Evolutionary conservation across 2,329 filamentous ascomycete species (phyloP).

Genomic region (Clarireedia paspali): DNA sequence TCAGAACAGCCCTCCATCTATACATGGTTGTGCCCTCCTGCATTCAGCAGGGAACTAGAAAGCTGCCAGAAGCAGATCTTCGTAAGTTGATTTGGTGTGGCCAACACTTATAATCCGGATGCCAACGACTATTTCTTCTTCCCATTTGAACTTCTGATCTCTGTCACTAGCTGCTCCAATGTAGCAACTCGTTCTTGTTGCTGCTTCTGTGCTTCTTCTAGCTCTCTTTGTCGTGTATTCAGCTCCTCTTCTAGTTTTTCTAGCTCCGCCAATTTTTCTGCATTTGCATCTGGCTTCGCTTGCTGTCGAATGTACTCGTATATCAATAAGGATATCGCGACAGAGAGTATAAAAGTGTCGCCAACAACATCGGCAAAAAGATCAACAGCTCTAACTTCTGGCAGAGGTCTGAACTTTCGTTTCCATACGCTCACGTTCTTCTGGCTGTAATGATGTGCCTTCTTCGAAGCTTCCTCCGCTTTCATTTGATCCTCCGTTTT

Average conservation of each 20-base stretch:
- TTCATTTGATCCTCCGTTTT: slow-evolving; percentile 54
- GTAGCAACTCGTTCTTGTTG: slow-evolving; percentile 25
- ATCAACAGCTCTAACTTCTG: slow-evolving; percentile 58
- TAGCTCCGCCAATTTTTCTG: slow-evolving; percentile 44
- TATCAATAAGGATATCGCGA: slow-evolving; percentile 48
- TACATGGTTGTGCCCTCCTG: not conserved
- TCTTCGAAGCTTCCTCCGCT: slow-evolving; percentile 42
- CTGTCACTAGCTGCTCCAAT: slow-evolving; percentile 27
- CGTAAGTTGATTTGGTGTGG: not conserved
- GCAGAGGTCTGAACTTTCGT: slow-evolving; percentile 54
- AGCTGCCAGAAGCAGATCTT: not conserved
- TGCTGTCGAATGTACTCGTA: slow-evolving; percentile 54
- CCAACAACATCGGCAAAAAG: slow-evolving; percentile 59
- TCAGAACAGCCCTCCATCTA: not conserved
- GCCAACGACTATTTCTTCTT: slow-evolving; percentile 21
- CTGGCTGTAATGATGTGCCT: slow-evolving; percentile 25
- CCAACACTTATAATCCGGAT: not conserved
- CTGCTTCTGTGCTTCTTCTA: slow-evolving; percentile 43
- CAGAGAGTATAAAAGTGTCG: slow-evolving; percentile 53
- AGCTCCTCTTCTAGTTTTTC: slow-evolving; percentile 49
- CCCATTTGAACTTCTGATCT: slow-evolving; percentile 21
- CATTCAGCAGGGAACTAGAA: not conserved
- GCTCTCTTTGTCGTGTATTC: slow-evolving; percentile 37
- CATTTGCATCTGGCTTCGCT: slow-evolving; percentile 52
- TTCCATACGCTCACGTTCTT: slow-evolving; percentile 47